Evolutionary conservation across 108 stramenopile species (phyloP).

Genomic region (Hondaea fermentalgiana): DNA sequence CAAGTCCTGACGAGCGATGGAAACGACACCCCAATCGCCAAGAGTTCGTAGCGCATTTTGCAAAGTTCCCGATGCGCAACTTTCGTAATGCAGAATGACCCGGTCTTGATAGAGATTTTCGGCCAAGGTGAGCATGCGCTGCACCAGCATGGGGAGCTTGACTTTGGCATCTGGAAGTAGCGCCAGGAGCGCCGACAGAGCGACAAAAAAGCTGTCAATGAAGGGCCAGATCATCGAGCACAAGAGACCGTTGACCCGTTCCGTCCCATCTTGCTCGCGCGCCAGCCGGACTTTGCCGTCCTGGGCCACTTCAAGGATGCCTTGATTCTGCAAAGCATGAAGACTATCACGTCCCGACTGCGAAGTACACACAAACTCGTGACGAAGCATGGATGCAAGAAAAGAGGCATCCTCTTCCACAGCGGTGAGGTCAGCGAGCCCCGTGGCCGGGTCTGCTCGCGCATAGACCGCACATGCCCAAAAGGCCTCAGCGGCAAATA

Average conservation of each 20-base stretch:
- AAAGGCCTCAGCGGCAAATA: neutral
- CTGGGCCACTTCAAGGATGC: neutral
- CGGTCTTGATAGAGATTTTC: conserved; percentile 2
- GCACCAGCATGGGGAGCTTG: neutral
- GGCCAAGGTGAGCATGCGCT: neutral
- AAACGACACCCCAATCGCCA: neutral
- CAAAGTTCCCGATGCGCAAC: neutral
- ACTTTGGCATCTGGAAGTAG: conserved; percentile 1
- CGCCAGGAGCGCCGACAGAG: neutral
- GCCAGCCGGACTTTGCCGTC: neutral
- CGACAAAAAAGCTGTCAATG: neutral
- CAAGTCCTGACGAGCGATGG: neutral
- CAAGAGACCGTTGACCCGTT: neutral
- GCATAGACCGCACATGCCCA: neutral
- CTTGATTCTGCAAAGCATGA: neutral
- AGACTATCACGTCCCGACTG: neutral
- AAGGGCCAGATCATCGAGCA: conserved; percentile 15
- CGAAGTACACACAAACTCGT: neutral
- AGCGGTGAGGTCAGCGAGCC: neutral
- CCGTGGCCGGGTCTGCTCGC: neutral
- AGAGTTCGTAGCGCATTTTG: neutral
- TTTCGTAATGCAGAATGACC: neutral
- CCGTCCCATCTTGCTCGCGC: neutral
- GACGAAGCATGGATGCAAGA: neutral
- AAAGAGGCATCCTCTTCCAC: neutral